Conservation (phyloP, 306 rosid species). For the Mimosa bimucronata region DNA sequence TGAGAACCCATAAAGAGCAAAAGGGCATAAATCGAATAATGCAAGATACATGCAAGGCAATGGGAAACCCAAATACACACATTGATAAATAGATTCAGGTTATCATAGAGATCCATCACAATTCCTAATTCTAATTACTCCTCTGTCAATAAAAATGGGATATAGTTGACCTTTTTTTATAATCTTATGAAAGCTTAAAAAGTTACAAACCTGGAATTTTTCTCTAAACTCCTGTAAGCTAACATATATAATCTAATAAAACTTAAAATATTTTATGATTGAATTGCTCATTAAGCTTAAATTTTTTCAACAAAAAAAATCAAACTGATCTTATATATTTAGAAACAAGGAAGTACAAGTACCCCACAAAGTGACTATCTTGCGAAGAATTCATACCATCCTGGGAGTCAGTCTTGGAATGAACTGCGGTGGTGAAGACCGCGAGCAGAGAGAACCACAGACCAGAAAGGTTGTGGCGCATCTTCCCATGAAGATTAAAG, state of each 20-base stretch:
- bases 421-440: slow-evolving; percentile 48
- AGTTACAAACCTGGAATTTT: too few relatives aligned
- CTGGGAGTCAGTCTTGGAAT: slow-evolving; percentile 46
- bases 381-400: slow-evolving; percentile 39
- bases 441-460: slow-evolving; percentile 62
- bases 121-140: not conserved
- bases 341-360: too few relatives aligned
- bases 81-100: not conserved
- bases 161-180: too few relatives aligned
- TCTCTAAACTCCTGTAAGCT: too few relatives aligned
- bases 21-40: not conserved
- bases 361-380: too few relatives aligned
- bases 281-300: too few relatives aligned
- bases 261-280: too few relatives aligned
- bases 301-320: too few relatives aligned
- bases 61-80: not conserved
- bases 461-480: slow-evolving; percentile 56
- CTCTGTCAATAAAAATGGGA: too few relatives aligned
- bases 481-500: slow-evolving; percentile 28
- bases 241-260: too few relatives aligned
- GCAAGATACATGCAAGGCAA: not conserved
- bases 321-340: too few relatives aligned
- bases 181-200: too few relatives aligned
- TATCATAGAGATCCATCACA: not conserved
- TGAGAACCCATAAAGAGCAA: not conserved